Evolutionary conservation across 306 rosid species (phyloP).

Genomic region (Carpinus fangiana): DNA sequence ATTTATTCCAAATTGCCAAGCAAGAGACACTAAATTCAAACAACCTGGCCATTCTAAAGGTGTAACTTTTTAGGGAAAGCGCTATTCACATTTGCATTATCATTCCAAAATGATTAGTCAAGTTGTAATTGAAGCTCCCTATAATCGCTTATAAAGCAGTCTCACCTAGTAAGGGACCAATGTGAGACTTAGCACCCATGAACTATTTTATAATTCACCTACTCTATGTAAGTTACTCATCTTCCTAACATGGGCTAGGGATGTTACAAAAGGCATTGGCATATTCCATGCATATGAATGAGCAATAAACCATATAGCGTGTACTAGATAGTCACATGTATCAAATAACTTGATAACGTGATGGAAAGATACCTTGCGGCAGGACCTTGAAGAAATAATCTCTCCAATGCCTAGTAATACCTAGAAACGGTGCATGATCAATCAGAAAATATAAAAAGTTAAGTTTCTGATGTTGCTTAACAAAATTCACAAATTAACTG

Average conservation of each 20-base stretch:
- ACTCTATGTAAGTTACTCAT: no score
- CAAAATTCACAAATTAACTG: background rate
- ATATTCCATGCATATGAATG: background rate
- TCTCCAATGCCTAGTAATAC: slow-evolving; percentile 90
- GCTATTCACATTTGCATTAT: no score
- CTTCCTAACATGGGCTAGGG: no score
- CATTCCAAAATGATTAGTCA: no score
- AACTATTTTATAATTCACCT: no score
- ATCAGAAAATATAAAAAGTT: background rate
- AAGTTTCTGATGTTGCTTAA: background rate
- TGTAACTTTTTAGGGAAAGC: no score
- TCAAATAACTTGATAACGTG: slow-evolving; percentile 22
- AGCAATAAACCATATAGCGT: slow-evolving; percentile 19
- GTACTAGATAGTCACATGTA: slow-evolving; percentile 8
- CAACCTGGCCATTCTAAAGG: slow-evolving; percentile 2
- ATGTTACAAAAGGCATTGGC: background rate
- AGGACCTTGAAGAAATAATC: slow-evolving; percentile 81
- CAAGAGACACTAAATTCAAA: slow-evolving; percentile 10
- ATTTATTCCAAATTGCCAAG: slow-evolving; percentile 8
- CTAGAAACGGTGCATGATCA: slow-evolving; percentile 33
- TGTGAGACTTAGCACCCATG: no score
- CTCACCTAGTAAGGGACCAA: no score
- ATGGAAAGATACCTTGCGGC: slow-evolving; percentile 68
- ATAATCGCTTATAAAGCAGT: no score
- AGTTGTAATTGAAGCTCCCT: no score